These are phyloP conservation scores for Nakazawaea ishiwadae DNA, from an alignment of 805 yeast species.

Conservation along the genomic window DNA sequence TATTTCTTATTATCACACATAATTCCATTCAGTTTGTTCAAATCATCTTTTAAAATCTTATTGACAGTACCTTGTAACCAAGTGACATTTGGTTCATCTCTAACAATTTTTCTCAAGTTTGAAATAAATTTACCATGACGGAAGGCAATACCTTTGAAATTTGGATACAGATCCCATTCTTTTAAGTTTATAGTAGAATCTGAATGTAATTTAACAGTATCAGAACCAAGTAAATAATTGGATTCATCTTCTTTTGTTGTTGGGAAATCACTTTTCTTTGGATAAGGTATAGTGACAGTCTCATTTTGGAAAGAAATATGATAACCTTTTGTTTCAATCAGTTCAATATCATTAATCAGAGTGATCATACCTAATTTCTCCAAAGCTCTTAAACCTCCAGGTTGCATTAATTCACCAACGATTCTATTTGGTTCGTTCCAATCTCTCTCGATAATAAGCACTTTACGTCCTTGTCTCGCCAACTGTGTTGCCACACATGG, in stretches of 20 bases:
- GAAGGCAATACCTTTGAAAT: constrained; percentile 75
- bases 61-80: constrained; percentile 82
- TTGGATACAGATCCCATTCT: constrained; percentile 56
- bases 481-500: constrained; percentile 88
- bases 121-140: constrained; percentile 87
- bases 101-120: constrained; percentile 71
- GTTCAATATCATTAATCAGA: constrained; percentile 71
- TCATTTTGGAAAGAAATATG: constrained; percentile 64
- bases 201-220: constrained; percentile 24
- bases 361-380: constrained; percentile 77
- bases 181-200: constrained; percentile 43
- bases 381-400: constrained; percentile 88
- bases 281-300: constrained; percentile 62
- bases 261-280: constrained; percentile 55
- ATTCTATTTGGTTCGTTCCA: constrained; percentile 93
- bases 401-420: constrained; percentile 96
- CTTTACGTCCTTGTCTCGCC: constrained; percentile 86
- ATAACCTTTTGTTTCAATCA: constrained; percentile 76
- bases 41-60: constrained; percentile 50
- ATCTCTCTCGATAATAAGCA: constrained; percentile 78
- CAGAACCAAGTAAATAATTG: constrained; percentile 16
- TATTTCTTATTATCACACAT: constrained; percentile 44
- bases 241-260: constrained; percentile 53
- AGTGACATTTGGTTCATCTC: constrained; percentile 67
- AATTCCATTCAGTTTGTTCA: constrained; percentile 68